A percentile compares a stretch with the other conserved stretches of the same genome.
Evolutionary conservation across 768 basidiomycete species (phyloP).

Genomic region (Austroboletus festivus): DNA sequence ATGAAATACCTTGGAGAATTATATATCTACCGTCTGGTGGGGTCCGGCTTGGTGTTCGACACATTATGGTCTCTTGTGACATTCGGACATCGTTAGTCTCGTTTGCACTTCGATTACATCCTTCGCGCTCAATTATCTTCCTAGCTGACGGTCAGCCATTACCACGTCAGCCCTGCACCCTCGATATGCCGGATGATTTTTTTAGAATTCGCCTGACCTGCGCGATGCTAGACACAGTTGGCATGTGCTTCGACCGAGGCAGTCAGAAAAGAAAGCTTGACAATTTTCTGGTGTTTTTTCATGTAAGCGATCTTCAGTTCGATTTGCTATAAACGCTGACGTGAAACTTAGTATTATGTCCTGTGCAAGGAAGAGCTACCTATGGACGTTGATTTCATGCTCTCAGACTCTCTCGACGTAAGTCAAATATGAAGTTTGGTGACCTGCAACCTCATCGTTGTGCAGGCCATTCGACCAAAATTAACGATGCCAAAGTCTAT

Average conservation of each 20-base stretch:
- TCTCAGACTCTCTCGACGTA: slow-evolving; percentile 91
- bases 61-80: slow-evolving; percentile 92
- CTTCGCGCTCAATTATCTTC: slow-evolving; percentile 10
- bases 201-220: slow-evolving; percentile 93
- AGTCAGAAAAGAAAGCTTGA: slow-evolving; percentile 91
- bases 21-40: slow-evolving; percentile 92
- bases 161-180: slow-evolving; percentile 65
- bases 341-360: slow-evolving; percentile 62
- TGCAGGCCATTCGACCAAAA: slow-evolving; percentile 84
- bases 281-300: slow-evolving; percentile 89
- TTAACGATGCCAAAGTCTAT: slow-evolving; percentile 64
- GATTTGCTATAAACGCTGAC: slow-evolving; percentile 4
- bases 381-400: slow-evolving; percentile 98
- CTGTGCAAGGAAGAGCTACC: slow-evolving; percentile 87
- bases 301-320: slow-evolving; percentile 47
- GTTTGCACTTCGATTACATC: neutral
- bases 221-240: slow-evolving; percentile 90
- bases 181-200: slow-evolving; percentile 95
- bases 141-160: slow-evolving; percentile 86
- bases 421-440: slow-evolving; percentile 8
- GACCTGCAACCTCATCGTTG: slow-evolving; percentile 1
- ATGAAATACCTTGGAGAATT: slow-evolving; percentile 96
- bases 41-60: slow-evolving; percentile 89
- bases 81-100: slow-evolving; percentile 87
- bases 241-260: slow-evolving; percentile 96